Evolutionary conservation across 768 basidiomycete genomes (phyloP).

Genomic region (Boletus insuetus): DNA sequence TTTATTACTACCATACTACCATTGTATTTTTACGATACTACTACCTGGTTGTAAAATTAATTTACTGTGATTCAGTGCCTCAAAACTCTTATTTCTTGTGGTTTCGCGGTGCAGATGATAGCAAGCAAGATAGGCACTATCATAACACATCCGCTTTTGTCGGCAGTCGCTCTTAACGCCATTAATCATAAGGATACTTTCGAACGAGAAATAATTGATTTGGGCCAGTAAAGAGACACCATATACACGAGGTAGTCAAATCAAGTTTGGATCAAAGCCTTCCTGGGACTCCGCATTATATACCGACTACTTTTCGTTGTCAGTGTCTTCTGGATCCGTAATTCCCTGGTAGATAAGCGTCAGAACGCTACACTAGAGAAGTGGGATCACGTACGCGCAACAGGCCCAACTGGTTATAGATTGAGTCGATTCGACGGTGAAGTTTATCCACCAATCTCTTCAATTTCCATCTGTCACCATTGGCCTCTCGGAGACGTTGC

Average conservation of each 20-base stretch:
- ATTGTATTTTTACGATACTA: constrained; percentile 7
- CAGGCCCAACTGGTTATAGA: constrained; percentile 8
- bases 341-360: constrained; percentile 10
- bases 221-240: background rate
- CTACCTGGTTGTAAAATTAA: background rate
- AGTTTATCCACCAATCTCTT: constrained; percentile 12
- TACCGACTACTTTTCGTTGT: constrained; percentile 2
- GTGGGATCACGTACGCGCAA: constrained; percentile 8
- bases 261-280: background rate
- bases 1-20: background rate
- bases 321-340: background rate
- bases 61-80: background rate
- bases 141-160: background rate
- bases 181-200: background rate
- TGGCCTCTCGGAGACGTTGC: constrained; percentile 14
- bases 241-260: background rate
- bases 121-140: too few relatives aligned
- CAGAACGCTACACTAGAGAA: background rate
- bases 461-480: constrained; percentile 12
- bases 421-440: constrained; percentile 1
- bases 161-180: background rate
- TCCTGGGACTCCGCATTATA: background rate
- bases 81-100: background rate
- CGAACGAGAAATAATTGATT: background rate
- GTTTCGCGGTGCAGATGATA: too few relatives aligned